phyloP scores from a whole-genome alignment of 139 green algal species.

The Asterochloris erici region DNA sequence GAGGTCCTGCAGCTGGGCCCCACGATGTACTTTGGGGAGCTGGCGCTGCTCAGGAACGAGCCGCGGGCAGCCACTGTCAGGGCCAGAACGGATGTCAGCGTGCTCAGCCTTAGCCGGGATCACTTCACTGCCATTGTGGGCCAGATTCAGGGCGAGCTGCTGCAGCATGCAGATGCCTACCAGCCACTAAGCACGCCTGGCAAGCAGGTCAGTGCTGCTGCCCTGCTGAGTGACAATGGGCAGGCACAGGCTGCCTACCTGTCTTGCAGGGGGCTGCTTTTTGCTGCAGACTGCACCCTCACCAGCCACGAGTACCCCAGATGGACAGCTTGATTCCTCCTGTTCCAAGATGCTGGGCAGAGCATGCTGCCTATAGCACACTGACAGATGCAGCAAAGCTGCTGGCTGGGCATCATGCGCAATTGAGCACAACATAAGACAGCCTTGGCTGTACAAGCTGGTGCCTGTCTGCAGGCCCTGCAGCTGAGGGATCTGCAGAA shows the following conservation, averaged over 20 bases:
- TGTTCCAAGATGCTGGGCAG: no score
- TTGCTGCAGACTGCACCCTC: no score
- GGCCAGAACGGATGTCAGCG: constrained; percentile 45
- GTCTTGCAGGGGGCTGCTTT: no score
- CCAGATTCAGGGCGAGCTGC: constrained; percentile 41
- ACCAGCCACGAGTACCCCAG: no score
- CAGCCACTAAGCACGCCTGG: constrained; percentile 1
- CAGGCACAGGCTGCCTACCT: no score
- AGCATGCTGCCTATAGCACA: no score
- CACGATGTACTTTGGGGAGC: constrained; percentile 86
- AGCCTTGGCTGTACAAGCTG: background rate
- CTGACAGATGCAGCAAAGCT: no score
- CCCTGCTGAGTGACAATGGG: constrained; percentile 13
- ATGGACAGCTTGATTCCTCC: no score
- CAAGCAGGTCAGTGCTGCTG: no score
- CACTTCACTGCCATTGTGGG: constrained; percentile 54
- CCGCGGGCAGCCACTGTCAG: constrained; percentile 78
- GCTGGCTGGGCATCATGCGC: no score
- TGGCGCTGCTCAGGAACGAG: constrained; percentile 71
- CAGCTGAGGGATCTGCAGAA: constrained; percentile 56
- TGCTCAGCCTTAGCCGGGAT: constrained; percentile 61
- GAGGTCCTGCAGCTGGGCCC: constrained; percentile 26
- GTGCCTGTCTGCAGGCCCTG: constrained; percentile 22
- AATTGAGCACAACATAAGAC: background rate
- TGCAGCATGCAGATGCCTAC: constrained; percentile 25